Percentiles rank a stretch among this genome's conserved stretches.
These are phyloP conservation scores for Malania oleifera DNA, from an alignment of 164 flowering plant species.

Conservation along the genomic window DNA sequence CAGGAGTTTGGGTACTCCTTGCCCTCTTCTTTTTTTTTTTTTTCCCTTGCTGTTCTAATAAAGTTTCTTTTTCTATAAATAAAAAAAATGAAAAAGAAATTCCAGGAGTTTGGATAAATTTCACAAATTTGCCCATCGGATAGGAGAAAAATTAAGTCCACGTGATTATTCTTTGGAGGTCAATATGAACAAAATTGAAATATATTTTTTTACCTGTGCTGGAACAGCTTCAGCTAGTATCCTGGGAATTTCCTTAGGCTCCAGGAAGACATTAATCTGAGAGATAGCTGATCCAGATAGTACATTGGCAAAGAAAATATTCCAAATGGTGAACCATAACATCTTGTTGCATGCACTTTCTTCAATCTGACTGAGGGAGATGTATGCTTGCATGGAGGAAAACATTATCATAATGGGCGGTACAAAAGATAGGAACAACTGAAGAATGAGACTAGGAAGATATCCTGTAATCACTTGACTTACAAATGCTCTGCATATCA, in stretches of 20 bases:
- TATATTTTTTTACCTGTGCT: conserved; percentile 52
- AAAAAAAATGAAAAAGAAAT: neutral
- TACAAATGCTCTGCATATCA: conserved; percentile 58
- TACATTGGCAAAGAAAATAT: conserved; percentile 82
- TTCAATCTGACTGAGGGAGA: conserved; percentile 67
- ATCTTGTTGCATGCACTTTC: conserved; percentile 81
- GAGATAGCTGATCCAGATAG: conserved; percentile 71
- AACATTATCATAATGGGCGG: conserved; percentile 81
- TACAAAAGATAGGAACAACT: conserved; percentile 53
- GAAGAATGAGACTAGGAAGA: conserved; percentile 92
- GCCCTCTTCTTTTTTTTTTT: no score
- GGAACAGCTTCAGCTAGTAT: conserved; percentile 78
- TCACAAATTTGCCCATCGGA: neutral
- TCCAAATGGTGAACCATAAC: conserved; percentile 84
- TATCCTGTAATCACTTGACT: conserved; percentile 87
- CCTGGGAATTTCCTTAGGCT: conserved; percentile 64
- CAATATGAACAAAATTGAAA: neutral
- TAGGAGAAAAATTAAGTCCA: neutral
- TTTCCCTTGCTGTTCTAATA: no score
- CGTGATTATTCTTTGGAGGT: neutral
- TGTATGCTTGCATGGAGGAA: conserved; percentile 76
- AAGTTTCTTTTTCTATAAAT: no score
- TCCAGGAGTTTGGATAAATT: no score
- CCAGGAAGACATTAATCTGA: conserved; percentile 44
- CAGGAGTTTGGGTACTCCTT: no score